A percentile compares a stretch with the other conserved stretches of the same genome.
Conservation (phyloP, 495 filamentous ascomycete genomes). For the Neurospora discreta region DNA sequence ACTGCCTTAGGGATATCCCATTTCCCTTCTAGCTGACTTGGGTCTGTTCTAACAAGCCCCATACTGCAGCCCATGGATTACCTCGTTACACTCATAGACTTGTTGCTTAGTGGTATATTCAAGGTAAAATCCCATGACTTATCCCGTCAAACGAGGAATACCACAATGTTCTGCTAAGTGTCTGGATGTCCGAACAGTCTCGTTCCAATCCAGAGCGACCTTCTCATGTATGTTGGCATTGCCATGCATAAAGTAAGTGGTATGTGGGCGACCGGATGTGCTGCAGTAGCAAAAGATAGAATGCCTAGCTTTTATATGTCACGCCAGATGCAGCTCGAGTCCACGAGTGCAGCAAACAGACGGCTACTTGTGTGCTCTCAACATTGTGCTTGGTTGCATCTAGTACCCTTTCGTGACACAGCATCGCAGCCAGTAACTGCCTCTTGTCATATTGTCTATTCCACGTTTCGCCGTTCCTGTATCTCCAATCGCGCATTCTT, state of each 20-base stretch:
- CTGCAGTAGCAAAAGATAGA: background rate
- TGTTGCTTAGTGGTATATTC: background rate
- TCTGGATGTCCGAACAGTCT: background rate
- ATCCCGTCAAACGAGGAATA: background rate
- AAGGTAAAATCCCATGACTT: background rate
- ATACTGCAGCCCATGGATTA: background rate
- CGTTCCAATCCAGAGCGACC: background rate
- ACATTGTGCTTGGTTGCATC: background rate
- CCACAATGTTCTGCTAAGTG: background rate
- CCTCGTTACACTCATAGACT: background rate
- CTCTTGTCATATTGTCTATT: background rate
- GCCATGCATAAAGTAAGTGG: background rate
- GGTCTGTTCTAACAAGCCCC: background rate
- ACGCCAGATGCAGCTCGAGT: background rate
- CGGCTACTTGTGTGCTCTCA: background rate
- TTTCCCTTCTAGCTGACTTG: background rate
- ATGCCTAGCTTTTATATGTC: background rate
- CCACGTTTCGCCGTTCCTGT: background rate
- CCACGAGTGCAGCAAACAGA: background rate
- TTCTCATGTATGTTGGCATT: background rate
- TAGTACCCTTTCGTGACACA: background rate
- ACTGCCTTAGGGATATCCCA: background rate
- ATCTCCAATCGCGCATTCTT: background rate
- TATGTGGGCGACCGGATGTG: background rate
- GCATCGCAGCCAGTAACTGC: background rate